Base-by-base conservation (phyloP, 2,329 filamentous ascomycete species). In the Fusarium xyrophilum region DNA sequence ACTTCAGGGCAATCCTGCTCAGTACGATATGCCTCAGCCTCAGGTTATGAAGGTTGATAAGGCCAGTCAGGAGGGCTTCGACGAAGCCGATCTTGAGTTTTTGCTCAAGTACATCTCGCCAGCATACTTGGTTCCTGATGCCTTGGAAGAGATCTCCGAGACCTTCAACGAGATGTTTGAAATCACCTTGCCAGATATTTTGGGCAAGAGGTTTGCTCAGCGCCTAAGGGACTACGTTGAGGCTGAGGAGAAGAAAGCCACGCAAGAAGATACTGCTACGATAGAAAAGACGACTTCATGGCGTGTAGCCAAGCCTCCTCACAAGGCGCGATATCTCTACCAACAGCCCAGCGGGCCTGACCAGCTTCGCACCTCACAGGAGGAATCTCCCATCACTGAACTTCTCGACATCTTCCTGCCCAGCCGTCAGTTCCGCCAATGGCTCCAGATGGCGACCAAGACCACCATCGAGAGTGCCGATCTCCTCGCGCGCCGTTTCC, bases 321-420 rank as follows among this genome's bases (percentile, higher is more conserved):
- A 99, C 81, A 99, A 99, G 82, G 93, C 97, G 76, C 92, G 94
- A 17, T 99, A 91, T 78, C 83, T 97, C 4, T 99, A 96, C 79
- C 86, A 92, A 63, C 89, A 93, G 71, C 82, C 80, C 69, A 83
- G 74, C 51, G 79, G 80, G 55, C 67, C 79, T 48, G 66, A 78
- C 60, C 71, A 80, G 52, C 70, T 78, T 52, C 77, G 77, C 47
- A 75, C 77, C 8, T 73, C 76, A 6, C 71, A 79, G 42, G 79
- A 84, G 44, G 78, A 82, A 52, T 86, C 86, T 17, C 86, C 92
- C 1, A 85, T 96, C 62, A 88, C 90, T 56, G 92, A 96, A 77
- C 84, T 99, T 12, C 80, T 97, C 14, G 89, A 97, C 68, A 87
- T 91, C 15, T 86, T 98, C 57, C 84, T 99, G 21, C 94, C 96